phyloP scores from a whole-genome alignment of 2,329 filamentous ascomycete genomes.

The Fusarium annulatum region DNA sequence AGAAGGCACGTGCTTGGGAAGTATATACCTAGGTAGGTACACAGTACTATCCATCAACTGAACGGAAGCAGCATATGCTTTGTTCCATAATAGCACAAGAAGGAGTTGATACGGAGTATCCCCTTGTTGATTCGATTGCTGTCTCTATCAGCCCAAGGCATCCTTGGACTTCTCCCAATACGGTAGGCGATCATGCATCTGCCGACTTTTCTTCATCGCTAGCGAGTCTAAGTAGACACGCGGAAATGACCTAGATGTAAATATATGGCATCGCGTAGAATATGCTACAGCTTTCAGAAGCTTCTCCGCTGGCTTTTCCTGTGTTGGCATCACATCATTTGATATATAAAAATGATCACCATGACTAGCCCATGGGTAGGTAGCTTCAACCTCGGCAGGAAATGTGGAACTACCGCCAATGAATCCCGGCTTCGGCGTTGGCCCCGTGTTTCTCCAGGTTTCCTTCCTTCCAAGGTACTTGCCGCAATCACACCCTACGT shows the following conservation, averaged over 20 bases:
- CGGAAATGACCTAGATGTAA: background rate
- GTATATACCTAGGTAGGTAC: background rate
- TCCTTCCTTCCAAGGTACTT: slow-evolving; percentile 22
- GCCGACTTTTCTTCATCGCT: background rate
- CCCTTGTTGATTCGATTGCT: background rate
- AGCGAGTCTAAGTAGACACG: background rate
- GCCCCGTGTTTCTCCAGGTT: slow-evolving; percentile 46
- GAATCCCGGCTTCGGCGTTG: slow-evolving; percentile 41
- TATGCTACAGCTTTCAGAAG: slow-evolving; percentile 17
- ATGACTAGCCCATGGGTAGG: background rate
- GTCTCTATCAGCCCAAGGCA: background rate
- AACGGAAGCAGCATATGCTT: background rate
- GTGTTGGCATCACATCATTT: slow-evolving; percentile 16
- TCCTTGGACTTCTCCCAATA: background rate
- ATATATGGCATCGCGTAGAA: slow-evolving; percentile 20
- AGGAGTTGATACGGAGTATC: background rate
- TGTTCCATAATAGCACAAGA: background rate
- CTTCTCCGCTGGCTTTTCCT: slow-evolving; percentile 6
- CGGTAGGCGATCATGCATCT: slow-evolving; percentile 10
- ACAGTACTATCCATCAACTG: background rate
- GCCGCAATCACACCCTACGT: slow-evolving; percentile 20
- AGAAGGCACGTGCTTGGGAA: slow-evolving; percentile 12
- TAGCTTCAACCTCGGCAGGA: slow-evolving; percentile 40
- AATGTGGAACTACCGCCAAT: slow-evolving; percentile 34
- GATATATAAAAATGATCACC: slow-evolving; percentile 7